phyloP scores from a whole-genome alignment of 2,329 filamentous ascomycete genomes.

The Calonectria henricotiae region DNA sequence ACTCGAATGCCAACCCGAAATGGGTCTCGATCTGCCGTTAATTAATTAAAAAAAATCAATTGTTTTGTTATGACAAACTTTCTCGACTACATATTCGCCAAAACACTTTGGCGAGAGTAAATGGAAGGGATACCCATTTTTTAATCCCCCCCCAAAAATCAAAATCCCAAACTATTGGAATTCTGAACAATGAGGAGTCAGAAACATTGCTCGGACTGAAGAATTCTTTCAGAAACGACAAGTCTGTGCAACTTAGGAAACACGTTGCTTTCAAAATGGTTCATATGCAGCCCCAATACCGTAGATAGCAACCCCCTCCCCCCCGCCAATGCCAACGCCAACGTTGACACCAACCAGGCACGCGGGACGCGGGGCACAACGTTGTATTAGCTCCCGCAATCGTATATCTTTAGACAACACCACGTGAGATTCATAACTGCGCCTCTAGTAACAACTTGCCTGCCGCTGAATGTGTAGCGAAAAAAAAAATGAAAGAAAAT shows the following conservation, averaged over 20 bases:
- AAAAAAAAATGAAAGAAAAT: background rate
- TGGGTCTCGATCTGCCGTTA: background rate
- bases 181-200: background rate
- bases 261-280: background rate
- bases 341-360: background rate
- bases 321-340: background rate
- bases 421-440: background rate
- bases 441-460: conserved; percentile 24
- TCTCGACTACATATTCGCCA: background rate
- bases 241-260: background rate
- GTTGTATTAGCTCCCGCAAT: conserved; percentile 24
- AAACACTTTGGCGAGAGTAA: background rate
- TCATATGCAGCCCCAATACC: background rate
- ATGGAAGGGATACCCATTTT: conserved; percentile 1
- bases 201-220: background rate
- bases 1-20: background rate
- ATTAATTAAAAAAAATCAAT: background rate
- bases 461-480: conserved; percentile 14
- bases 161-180: too few relatives aligned
- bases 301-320: background rate
- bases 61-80: background rate
- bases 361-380: conserved; percentile 2
- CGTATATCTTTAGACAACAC: background rate
- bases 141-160: background rate
- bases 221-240: background rate